These are phyloP conservation scores for Corynespora cassiicola DNA, from an alignment of 2,329 filamentous ascomycete genomes.

Conservation along the genomic window DNA sequence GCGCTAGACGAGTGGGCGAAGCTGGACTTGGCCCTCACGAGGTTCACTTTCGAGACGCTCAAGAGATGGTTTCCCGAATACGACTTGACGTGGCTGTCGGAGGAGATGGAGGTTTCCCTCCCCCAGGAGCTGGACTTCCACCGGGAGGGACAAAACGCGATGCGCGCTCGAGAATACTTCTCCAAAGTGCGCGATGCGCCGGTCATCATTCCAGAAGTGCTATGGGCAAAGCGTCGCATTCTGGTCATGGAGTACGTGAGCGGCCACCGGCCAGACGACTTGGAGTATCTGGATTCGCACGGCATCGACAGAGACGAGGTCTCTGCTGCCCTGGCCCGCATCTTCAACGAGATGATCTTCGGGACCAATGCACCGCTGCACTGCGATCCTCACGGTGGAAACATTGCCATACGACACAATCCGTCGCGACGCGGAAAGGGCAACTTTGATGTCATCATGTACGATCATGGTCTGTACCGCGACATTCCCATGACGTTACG, in stretches of 20 bases:
- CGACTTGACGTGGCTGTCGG: constrained; percentile 92
- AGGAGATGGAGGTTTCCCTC: constrained; percentile 89
- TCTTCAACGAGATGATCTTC: constrained; percentile 99
- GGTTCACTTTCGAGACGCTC: constrained; percentile 86
- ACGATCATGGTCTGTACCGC: constrained; percentile 96
- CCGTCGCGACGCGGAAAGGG: constrained; percentile 59
- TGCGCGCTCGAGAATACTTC: constrained; percentile 81
- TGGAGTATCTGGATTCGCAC: constrained; percentile 83
- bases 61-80: constrained; percentile 97
- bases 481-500: constrained; percentile 82
- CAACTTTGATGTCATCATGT: constrained; percentile 95
- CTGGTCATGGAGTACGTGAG: constrained; percentile 94
- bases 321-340: constrained; percentile 83
- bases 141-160: constrained; percentile 84
- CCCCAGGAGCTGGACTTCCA: constrained; percentile 92
- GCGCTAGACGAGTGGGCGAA: constrained; percentile 87
- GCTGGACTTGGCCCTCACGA: constrained; percentile 84
- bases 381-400: constrained; percentile 96
- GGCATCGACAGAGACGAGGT: constrained; percentile 95
- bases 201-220: constrained; percentile 84
- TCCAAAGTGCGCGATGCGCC: constrained; percentile 75
- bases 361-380: constrained; percentile 86
- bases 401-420: constrained; percentile 89
- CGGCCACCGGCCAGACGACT: constrained; percentile 85
- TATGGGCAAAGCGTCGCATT: constrained; percentile 88